Evolutionary conservation across 805 yeast species (phyloP).

Genomic region (Hanseniaspora taiwanica): DNA sequence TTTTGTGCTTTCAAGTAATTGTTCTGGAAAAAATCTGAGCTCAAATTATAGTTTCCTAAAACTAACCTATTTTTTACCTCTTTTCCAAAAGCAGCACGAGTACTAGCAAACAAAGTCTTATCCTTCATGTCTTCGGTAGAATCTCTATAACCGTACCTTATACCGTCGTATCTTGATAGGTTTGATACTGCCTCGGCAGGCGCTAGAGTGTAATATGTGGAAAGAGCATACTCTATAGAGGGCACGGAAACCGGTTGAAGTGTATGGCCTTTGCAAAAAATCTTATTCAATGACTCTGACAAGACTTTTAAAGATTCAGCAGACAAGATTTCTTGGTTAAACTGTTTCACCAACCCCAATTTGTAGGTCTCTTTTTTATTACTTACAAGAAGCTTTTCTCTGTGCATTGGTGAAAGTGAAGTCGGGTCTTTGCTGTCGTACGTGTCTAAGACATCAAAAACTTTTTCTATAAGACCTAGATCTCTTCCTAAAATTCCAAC

Average conservation of each 20-base stretch:
- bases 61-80: conserved; percentile 78
- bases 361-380: conserved; percentile 20
- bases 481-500: conserved; percentile 67
- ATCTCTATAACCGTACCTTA: conserved; percentile 61
- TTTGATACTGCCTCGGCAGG: conserved; percentile 94
- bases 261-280: conserved; percentile 37
- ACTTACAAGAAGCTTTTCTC: conserved; percentile 23
- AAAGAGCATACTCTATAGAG: conserved; percentile 47
- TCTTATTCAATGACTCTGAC: conserved; percentile 28
- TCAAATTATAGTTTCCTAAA: conserved; percentile 76
- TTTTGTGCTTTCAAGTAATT: conserved; percentile 68
- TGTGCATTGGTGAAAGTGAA: conserved; percentile 27
- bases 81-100: conserved; percentile 56
- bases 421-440: conserved; percentile 77
- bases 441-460: conserved; percentile 42
- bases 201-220: conserved; percentile 76
- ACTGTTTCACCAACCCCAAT: conserved; percentile 68
- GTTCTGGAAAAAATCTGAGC: conserved; percentile 54
- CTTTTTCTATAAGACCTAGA: conserved; percentile 30
- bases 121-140: conserved; percentile 22
- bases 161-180: conserved; percentile 79
- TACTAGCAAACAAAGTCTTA: conserved; percentile 36
- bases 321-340: conserved; percentile 42
- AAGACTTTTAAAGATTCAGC: conserved; percentile 34
- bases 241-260: conserved; percentile 54